Evolutionary conservation across 768 basidiomycete species (phyloP).

Genomic region (Hortiboletus flavorubellus): DNA sequence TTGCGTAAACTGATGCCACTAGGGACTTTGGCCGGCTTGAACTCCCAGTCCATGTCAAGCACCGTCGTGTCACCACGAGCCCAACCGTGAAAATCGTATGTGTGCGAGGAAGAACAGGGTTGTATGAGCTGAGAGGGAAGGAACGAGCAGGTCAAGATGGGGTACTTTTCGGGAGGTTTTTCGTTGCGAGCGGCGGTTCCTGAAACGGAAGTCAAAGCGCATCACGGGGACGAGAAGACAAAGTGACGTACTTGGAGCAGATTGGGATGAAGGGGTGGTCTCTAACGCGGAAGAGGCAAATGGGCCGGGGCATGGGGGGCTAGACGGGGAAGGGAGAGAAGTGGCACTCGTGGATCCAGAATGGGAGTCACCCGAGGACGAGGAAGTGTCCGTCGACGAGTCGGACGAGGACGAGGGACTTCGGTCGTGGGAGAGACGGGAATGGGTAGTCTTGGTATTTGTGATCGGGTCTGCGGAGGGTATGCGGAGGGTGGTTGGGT

Average conservation of each 20-base stretch:
- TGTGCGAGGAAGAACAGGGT: conserved; percentile 19
- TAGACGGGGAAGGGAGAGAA: conserved; percentile 28
- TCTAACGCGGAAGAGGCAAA: conserved; percentile 5
- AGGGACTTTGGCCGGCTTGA: conserved; percentile 68
- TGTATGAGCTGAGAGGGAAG: conserved; percentile 44
- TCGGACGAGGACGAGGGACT: conserved; percentile 26
- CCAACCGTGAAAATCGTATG: conserved; percentile 21
- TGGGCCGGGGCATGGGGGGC: conserved; percentile 9
- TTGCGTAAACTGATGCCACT: conserved; percentile 83
- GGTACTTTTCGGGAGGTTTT: conserved; percentile 21
- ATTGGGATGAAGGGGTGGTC: neutral
- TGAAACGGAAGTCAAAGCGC: conserved; percentile 7
- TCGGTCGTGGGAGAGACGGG: conserved; percentile 23
- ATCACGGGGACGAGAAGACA: neutral
- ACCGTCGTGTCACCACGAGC: conserved; percentile 11
- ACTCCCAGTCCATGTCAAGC: conserved; percentile 49
- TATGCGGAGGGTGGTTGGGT: conserved; percentile 36
- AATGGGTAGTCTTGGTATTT: conserved; percentile 2
- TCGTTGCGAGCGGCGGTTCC: conserved; percentile 1
- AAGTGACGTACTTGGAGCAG: conserved; percentile 1
- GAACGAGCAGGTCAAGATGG: conserved; percentile 51
- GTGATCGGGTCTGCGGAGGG: conserved; percentile 17
- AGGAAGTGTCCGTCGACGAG: conserved; percentile 25
- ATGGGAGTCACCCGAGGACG: conserved; percentile 20
- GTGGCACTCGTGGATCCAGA: conserved; percentile 26